Evolutionary conservation across 2,329 filamentous ascomycete species (phyloP).

Genomic region (Esteya vermicola): DNA sequence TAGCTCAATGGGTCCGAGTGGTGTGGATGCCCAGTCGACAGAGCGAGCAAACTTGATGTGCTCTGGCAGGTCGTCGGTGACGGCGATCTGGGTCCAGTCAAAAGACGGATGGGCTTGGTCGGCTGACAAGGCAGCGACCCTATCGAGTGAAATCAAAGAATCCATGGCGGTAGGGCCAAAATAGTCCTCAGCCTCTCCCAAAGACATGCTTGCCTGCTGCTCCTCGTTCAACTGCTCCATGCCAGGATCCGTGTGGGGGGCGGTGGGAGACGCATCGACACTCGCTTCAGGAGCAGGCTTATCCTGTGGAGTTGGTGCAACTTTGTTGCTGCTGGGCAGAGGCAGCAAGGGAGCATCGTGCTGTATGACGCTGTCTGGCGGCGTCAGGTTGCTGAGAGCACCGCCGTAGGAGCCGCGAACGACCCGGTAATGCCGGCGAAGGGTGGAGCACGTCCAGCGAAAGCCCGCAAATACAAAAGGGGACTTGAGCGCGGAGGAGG

Average conservation of each 20-base stretch:
- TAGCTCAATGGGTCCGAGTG: constrained; percentile 59
- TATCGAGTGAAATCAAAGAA: too few species aligned
- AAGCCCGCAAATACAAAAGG: constrained; percentile 49
- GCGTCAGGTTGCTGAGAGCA: constrained; percentile 18
- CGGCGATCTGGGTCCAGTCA: constrained; percentile 65
- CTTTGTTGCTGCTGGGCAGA: too few species aligned
- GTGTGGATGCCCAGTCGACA: constrained; percentile 58
- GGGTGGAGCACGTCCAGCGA: constrained; percentile 55
- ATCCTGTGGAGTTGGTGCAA: too few species aligned
- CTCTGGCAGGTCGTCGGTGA: constrained; percentile 46
- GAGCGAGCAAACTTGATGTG: constrained; percentile 63
- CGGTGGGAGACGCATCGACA: too few species aligned
- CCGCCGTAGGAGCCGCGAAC: constrained; percentile 38
- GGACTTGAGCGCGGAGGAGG: constrained; percentile 8
- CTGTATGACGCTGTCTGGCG: background rate
- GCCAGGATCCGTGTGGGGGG: too few species aligned
- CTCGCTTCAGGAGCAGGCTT: too few species aligned
- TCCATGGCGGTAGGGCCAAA: background rate
- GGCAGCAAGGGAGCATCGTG: background rate
- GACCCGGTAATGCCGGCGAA: constrained; percentile 55
- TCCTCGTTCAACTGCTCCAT: too few species aligned
- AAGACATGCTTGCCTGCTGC: too few species aligned
- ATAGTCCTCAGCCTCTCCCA: background rate
- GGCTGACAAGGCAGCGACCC: constrained; percentile 9
- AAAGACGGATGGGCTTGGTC: constrained; percentile 40